Conservation (phyloP, 2,329 filamentous ascomycete species). For the Grosmannia serpens region DNA sequence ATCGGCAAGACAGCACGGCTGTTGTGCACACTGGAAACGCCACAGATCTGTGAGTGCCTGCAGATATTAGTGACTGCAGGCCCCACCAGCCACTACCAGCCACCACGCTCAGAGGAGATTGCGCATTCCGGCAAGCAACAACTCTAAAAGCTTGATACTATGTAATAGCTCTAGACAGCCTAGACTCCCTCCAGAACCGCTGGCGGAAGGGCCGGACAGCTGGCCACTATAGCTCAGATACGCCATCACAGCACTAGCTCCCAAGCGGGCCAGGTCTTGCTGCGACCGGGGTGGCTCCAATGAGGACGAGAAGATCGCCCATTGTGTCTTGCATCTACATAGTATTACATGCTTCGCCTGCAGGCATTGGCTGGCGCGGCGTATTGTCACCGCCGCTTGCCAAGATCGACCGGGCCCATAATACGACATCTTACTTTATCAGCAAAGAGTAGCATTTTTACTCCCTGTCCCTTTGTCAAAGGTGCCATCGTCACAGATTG, state of each 20-base stretch:
- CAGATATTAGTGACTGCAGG: background rate
- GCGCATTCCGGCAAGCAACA: background rate
- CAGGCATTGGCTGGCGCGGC: background rate
- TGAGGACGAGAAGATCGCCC: background rate
- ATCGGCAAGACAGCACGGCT: background rate
- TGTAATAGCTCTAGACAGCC: background rate
- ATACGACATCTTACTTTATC: background rate
- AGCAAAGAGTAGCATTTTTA: background rate
- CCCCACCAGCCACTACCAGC: background rate
- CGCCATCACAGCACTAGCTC: background rate
- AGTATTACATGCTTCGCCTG: background rate
- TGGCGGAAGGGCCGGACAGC: background rate
- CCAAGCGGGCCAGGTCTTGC: background rate
- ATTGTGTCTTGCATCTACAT: background rate
- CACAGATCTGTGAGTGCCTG: background rate
- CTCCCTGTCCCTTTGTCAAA: background rate
- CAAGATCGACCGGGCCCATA: background rate
- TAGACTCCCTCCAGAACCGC: background rate
- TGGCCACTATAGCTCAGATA: background rate
- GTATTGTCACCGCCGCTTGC: background rate
- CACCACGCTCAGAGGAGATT: background rate
- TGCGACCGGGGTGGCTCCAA: background rate
- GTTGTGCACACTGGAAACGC: background rate
- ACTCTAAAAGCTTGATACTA: background rate
- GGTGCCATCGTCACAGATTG: background rate